These are phyloP conservation scores for Huntiella savannae DNA, from an alignment of 2,329 filamentous ascomycete species.

Conservation along the genomic window DNA sequence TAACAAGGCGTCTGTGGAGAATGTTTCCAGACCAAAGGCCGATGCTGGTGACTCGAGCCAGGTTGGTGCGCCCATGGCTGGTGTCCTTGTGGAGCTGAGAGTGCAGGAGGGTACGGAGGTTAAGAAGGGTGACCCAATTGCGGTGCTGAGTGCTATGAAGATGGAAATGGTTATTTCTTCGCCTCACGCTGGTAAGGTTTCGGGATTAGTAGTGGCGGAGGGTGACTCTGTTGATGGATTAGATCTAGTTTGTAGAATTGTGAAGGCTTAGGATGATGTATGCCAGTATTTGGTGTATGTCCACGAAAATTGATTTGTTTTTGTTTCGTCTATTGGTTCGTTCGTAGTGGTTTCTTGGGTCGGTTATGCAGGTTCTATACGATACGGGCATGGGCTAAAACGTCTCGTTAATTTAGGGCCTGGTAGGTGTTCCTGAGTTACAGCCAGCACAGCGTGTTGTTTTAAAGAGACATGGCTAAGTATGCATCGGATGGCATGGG, in stretches of 20 bases:
- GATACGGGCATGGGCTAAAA: no score
- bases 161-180: conserved; percentile 99
- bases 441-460: no score
- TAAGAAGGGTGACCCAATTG: conserved; percentile 96
- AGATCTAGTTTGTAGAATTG: conserved; percentile 88
- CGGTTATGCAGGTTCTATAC: no score
- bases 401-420: no score
- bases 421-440: no score
- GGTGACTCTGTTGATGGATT: conserved; percentile 90
- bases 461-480: no score
- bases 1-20: conserved; percentile 86
- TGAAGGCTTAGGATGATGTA: conserved; percentile 31
- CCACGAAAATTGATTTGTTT: not conserved
- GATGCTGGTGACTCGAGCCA: conserved; percentile 77
- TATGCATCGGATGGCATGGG: no score
- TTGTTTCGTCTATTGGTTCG: not conserved
- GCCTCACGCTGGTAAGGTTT: conserved; percentile 81
- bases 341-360: not conserved
- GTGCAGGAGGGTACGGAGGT: conserved; percentile 85
- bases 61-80: conserved; percentile 90
- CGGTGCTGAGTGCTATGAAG: conserved; percentile 96
- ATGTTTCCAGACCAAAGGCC: conserved; percentile 79
- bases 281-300: no score
- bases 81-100: conserved; percentile 87
- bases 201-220: conserved; percentile 65